These are phyloP conservation scores for Lepiota subincarnata DNA, from an alignment of 768 basidiomycete species.

Conservation along the genomic window DNA sequence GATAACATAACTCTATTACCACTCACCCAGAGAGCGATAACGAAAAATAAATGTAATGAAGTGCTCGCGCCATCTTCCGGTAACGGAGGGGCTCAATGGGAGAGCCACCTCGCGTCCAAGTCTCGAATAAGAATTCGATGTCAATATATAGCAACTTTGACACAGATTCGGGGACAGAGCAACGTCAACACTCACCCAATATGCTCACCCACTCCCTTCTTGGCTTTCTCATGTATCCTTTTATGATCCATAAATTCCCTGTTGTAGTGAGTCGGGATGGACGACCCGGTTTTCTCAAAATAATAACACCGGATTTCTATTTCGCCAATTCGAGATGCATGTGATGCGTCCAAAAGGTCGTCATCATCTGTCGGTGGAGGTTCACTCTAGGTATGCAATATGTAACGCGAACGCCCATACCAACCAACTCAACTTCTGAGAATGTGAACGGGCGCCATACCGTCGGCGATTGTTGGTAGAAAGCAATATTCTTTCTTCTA, in stretches of 20 bases:
- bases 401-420: background rate
- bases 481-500: background rate
- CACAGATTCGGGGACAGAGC: too few species aligned
- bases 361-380: background rate
- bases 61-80: too few species aligned
- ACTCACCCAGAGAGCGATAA: background rate
- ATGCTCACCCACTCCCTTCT: constrained; percentile 14
- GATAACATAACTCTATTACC: background rate
- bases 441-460: constrained; percentile 3
- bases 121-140: too few species aligned
- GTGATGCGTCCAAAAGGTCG: background rate
- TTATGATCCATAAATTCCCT: background rate
- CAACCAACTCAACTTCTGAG: constrained; percentile 7
- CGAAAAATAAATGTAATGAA: too few species aligned
- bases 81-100: too few species aligned
- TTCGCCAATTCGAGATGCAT: background rate
- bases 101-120: too few species aligned
- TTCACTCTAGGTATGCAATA: background rate
- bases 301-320: background rate
- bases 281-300: background rate
- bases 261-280: background rate
- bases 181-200: constrained; percentile 11
- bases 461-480: background rate
- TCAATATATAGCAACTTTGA: too few species aligned
- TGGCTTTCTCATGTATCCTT: constrained; percentile 9